Percentiles rank a stretch among this genome's conserved stretches.
These are phyloP conservation scores for Guyanaporus albipodus DNA, from an alignment of 768 basidiomycete genomes.

Conservation along the genomic window DNA sequence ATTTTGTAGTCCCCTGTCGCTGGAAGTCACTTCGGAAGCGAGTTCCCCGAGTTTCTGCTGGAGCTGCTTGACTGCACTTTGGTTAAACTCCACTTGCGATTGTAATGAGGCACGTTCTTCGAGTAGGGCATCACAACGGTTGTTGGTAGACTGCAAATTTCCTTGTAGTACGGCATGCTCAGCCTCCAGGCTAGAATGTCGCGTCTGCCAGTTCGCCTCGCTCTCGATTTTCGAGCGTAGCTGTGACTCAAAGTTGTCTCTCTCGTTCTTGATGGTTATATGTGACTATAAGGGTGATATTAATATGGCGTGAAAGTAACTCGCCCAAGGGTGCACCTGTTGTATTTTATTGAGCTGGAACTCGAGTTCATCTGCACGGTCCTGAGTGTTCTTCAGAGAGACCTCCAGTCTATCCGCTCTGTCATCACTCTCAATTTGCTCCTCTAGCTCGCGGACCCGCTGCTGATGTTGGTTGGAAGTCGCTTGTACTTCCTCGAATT, in stretches of 20 bases:
- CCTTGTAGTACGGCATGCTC: slow-evolving; percentile 37
- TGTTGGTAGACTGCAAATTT: slow-evolving; percentile 41
- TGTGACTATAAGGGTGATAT: slow-evolving; percentile 45
- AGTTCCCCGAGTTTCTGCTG: slow-evolving; percentile 58
- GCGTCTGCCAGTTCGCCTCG: slow-evolving; percentile 46
- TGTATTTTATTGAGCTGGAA: slow-evolving; percentile 76
- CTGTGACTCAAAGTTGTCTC: slow-evolving; percentile 50
- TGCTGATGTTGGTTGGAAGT: slow-evolving; percentile 53
- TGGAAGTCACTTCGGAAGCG: slow-evolving; percentile 48
- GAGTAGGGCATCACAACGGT: slow-evolving; percentile 44
- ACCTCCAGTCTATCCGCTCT: slow-evolving; percentile 69
- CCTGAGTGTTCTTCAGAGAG: slow-evolving; percentile 72
- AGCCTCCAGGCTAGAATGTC: slow-evolving; percentile 45
- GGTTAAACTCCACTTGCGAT: slow-evolving; percentile 42
- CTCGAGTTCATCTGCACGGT: slow-evolving; percentile 79
- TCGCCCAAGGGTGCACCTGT: slow-evolving; percentile 47
- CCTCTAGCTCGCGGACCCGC: slow-evolving; percentile 67
- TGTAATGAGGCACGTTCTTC: slow-evolving; percentile 51
- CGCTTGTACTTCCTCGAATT: slow-evolving; percentile 48
- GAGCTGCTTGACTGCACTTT: slow-evolving; percentile 46
- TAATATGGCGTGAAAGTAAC: background rate
- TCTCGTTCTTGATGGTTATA: slow-evolving; percentile 54
- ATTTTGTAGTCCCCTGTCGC: slow-evolving; percentile 54
- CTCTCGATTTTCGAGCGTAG: slow-evolving; percentile 39
- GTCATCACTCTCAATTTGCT: slow-evolving; percentile 81